Evolutionary conservation across 768 basidiomycete species (phyloP).

Genomic region (Myochromella boudieri): DNA sequence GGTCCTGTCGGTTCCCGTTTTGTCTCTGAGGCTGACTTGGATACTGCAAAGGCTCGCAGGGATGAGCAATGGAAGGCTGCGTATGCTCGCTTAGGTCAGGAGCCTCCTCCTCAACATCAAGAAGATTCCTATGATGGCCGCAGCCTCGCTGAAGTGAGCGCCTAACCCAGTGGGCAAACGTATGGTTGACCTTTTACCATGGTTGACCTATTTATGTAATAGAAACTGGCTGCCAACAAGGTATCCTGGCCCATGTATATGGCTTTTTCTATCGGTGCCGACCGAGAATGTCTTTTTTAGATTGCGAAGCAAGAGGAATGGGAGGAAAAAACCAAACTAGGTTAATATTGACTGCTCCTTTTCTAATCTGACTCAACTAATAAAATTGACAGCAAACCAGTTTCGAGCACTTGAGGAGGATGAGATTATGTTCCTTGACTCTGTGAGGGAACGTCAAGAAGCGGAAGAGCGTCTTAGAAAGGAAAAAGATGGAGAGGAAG

Average conservation of each 20-base stretch:
- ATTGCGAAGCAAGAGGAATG: slow-evolving; percentile 92
- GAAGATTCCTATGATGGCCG: slow-evolving; percentile 83
- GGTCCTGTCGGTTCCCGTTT: slow-evolving; percentile 82
- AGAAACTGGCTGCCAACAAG: slow-evolving; percentile 92
- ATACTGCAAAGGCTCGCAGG: slow-evolving; percentile 63
- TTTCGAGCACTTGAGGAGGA: slow-evolving; percentile 89
- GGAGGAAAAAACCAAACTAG: slow-evolving; percentile 86
- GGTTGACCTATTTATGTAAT: slow-evolving; percentile 38
- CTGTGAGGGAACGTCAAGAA: slow-evolving; percentile 72
- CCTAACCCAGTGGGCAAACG: slow-evolving; percentile 17
- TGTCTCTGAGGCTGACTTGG: slow-evolving; percentile 77
- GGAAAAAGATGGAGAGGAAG: slow-evolving; percentile 75
- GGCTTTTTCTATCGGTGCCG: neutral
- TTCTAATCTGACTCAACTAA: slow-evolving; percentile 4
- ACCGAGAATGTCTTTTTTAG: slow-evolving; percentile 34
- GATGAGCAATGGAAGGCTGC: slow-evolving; percentile 92
- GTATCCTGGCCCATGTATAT: slow-evolving; percentile 38
- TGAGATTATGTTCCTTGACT: slow-evolving; percentile 87
- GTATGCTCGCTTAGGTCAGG: slow-evolving; percentile 84
- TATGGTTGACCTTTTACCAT: slow-evolving; percentile 48
- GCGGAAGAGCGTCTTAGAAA: slow-evolving; percentile 76
- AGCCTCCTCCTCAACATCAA: slow-evolving; percentile 72
- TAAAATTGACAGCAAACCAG: slow-evolving; percentile 63
- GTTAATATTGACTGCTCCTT: slow-evolving; percentile 24
- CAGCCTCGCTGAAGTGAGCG: slow-evolving; percentile 83